Evolutionary conservation across 176 grass and related monocot species (phyloP), one percentile per base, ranked within the genome.

Genomic region (Lolium multiflorum): DNA sequence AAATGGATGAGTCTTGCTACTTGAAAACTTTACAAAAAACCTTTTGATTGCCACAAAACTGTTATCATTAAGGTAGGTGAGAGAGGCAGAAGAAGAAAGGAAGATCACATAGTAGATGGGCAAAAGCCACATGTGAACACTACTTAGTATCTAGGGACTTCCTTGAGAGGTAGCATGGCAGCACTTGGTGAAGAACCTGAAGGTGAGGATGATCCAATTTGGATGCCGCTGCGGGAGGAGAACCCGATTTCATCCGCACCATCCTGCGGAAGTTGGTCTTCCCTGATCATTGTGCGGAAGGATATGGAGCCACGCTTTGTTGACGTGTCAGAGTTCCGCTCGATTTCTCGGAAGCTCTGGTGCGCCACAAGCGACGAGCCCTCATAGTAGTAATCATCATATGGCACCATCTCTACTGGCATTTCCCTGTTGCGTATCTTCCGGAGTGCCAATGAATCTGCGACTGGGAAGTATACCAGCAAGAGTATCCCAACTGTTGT

Each of bases 31-130:
- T 97, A 94, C 95, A 97, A 95, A 95, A 95, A 94, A 94, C 89
- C 89, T 93, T 97, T 92, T 85, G 88, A 90, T 97, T 93, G 82
- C 91, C 95, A 97, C 92, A 97, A 97, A 97, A 97, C 92, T 97
- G 92, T 93, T 95, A 95, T 94, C 84, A 97, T 93, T 93, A 90
- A 87, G 81, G 86, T 78, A 92, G 85, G 85, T 91, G 77, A 88
- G 89, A 88, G 89, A 83, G 71, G 71, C 66, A 71, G 90, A 74
- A 39, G 75, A 78, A 62, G 60, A 50, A 79, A 85, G 54, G 44
- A 28, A 58, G 60, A 73, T 82, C 74, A 76, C 81, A 84, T 85
- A 89, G 88, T 71, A 83, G 78, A 82, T 41, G 77, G 90, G 12
- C 80, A 76, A 81, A 85, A 76, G 75, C 84, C 84, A 86, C 82